Conservation (phyloP, 2,329 filamentous ascomycete genomes). For the Aureobasidium pullulans region DNA sequence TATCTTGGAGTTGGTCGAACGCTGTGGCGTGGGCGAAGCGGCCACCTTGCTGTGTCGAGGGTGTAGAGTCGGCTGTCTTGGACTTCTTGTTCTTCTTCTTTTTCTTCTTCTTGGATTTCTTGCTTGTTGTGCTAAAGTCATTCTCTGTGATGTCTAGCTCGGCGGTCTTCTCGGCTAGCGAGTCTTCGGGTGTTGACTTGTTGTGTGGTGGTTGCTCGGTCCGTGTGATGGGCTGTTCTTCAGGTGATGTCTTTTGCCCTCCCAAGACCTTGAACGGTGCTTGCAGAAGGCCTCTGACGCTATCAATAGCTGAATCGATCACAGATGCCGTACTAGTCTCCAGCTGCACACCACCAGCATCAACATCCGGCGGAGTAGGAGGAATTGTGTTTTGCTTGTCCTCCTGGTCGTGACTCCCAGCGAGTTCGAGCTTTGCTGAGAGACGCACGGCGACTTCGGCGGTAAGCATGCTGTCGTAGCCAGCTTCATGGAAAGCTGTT, state of each 20-base stretch:
- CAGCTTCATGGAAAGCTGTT: conserved; percentile 50
- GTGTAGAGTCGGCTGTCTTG: not conserved
- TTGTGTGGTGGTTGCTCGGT: not conserved
- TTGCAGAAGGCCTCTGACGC: conserved; percentile 3
- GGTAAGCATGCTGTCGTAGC: conserved; percentile 56
- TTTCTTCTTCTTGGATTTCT: conserved; percentile 18
- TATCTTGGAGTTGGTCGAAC: conserved; percentile 24
- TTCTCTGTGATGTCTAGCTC: not conserved
- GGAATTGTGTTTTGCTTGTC: not conserved
- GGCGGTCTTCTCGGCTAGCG: not conserved
- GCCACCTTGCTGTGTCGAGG: conserved; percentile 10
- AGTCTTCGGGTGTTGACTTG: not conserved
- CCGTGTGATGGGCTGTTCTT: not conserved
- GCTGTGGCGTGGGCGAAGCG: conserved; percentile 25
- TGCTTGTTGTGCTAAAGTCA: not conserved
- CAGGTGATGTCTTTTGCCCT: not conserved
- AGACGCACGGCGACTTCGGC: conserved; percentile 52
- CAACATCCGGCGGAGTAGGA: conserved; percentile 14
- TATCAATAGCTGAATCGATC: not conserved
- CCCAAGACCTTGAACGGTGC: not conserved
- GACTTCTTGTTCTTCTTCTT: conserved; percentile 13
- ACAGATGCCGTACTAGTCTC: not conserved
- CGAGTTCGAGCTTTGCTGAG: conserved; percentile 43
- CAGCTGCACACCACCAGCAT: conserved; percentile 16
- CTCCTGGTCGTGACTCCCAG: conserved; percentile 28